Base-by-base conservation (phyloP, 768 basidiomycete species). In the Arthromyces matolae region DNA sequence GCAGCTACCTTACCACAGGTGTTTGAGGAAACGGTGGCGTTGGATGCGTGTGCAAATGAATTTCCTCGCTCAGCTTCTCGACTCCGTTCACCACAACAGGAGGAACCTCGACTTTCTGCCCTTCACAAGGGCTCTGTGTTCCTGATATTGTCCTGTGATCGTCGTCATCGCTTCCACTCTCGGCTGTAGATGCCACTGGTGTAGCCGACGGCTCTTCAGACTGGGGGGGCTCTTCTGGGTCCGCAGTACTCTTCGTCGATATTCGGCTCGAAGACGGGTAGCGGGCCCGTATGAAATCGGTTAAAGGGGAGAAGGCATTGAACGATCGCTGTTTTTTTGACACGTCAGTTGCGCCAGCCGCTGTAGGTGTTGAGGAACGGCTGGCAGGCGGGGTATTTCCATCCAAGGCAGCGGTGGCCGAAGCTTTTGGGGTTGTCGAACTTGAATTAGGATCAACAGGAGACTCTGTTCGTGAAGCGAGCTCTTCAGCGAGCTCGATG, bases 201-300 rank as follows among this genome's bases (percentile, higher is more conserved):
- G 19, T 46, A 34, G 51, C 42, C 40, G 53, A 41, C 16, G 32
- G 34, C 44, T 51, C 50, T 47, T 53, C 47, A 42, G 45, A 34
- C 37, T 53, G 54, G 36, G 33, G 32, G 31, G 32, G 27, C 33
- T 59, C 55, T 42, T 50, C 52, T 44, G 45, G 25, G 24, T 47
- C 45, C 31, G 53, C 34, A 42, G 45, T 35, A 33, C 47, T 50
- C 34, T 60, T 54, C 19, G 43, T 37, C 16, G 52, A 40, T 28
- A 51, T 48, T 43, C 64, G 68, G 53, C 61, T 64, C 12, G 70
- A 70, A 16, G 81, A 78, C 24, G 81, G 76, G 60, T 85, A 77
- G 40, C 84, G 79, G 18, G 75, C 70, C 29, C 84, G 78, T 45
- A 83, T 69, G 61, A 86, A 80, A 23, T 78, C 82, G 36, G 84